Base-by-base conservation (phyloP, 148 eudicot species). In the Nepenthes gracilis region DNA sequence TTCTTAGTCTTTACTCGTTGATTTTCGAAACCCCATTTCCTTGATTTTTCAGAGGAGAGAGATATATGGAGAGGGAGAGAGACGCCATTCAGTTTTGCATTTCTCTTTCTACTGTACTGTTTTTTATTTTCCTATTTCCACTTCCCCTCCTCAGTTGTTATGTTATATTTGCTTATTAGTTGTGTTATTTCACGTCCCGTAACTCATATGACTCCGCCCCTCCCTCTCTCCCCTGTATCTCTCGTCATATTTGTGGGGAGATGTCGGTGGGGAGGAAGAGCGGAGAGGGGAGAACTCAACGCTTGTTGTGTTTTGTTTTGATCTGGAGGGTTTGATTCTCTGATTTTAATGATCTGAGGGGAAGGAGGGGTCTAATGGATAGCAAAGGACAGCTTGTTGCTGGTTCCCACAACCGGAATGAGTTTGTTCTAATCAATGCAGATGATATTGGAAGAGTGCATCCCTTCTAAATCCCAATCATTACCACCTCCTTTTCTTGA, bases 391-490 rank as follows among this genome's bases (percentile, higher is more conserved):
- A 77, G 47, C 72, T 78, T 13, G 62, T 78, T 71, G 83, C 83
- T 58, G 83, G 83, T 50, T 78, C 83, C 60, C 83, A 78, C 73
- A 75, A 65, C 43, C 65, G 79, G 57, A 78, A 78, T 63, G 77
- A 78, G 72, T 71, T 78, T 53, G 72, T 78, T 38, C 60, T 72
- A n/a, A 78, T 78, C 55, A 78, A 78, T 72, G 79, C 83, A 55
- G 79, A 78, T 58, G 83, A 78, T 47, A 62, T 66, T 68, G 79
- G 74, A 58, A 64, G 61, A 60, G 83, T 78, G 56, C 49, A 54
- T 51, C 15, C n/a, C 6, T n/a, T 38, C 43, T 40, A 7, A 40
- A 40, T 57, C 35, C 47, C 14, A n/a, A n/a, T n/a, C n/a, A n/a
- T n/a, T n/a, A n/a, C n/a, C n/a, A n/a, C n/a, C n/a, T n/a, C n/a